Evolutionary conservation across 495 filamentous ascomycete species (phyloP).

Genomic region (Tricharina praecox): DNA sequence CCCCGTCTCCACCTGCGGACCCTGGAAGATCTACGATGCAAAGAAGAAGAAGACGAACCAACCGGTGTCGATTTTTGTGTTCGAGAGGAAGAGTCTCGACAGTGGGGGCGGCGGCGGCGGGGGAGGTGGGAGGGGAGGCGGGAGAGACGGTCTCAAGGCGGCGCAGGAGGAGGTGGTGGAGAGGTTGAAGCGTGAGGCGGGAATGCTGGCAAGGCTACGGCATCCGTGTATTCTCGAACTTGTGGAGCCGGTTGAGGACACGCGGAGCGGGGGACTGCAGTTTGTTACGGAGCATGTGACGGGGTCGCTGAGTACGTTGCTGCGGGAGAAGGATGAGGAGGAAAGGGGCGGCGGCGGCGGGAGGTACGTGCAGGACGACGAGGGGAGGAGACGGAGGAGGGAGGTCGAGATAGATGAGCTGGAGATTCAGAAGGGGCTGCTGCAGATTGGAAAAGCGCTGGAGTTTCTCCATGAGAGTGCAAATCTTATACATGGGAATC

Average conservation of each 20-base stretch:
- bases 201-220: constrained; percentile 64
- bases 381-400: constrained; percentile 49
- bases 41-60: constrained; percentile 83
- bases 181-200: constrained; percentile 76
- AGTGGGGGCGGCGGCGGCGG: constrained; percentile 35
- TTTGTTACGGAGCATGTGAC: constrained; percentile 88
- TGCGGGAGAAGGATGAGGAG: constrained; percentile 83
- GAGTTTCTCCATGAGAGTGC: constrained; percentile 97
- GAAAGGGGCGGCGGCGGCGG: constrained; percentile 57
- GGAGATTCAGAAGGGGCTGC: constrained; percentile 87
- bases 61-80: constrained; percentile 79
- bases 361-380: constrained; percentile 67
- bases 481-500: constrained; percentile 77
- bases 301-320: constrained; percentile 61
- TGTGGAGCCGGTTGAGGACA: constrained; percentile 89
- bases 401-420: constrained; percentile 93
- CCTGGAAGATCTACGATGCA: constrained; percentile 94
- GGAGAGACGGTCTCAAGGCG: constrained; percentile 52
- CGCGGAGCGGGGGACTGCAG: constrained; percentile 73
- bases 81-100: constrained; percentile 75
- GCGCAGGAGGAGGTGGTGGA: constrained; percentile 78
- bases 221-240: constrained; percentile 88
- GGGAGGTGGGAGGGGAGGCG: constrained; percentile 31
- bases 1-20: constrained; percentile 56
- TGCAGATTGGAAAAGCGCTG: constrained; percentile 83